These are phyloP conservation scores for Schizonepeta tenuifolia DNA, from an alignment of 257 asterid species.

Conservation along the genomic window DNA sequence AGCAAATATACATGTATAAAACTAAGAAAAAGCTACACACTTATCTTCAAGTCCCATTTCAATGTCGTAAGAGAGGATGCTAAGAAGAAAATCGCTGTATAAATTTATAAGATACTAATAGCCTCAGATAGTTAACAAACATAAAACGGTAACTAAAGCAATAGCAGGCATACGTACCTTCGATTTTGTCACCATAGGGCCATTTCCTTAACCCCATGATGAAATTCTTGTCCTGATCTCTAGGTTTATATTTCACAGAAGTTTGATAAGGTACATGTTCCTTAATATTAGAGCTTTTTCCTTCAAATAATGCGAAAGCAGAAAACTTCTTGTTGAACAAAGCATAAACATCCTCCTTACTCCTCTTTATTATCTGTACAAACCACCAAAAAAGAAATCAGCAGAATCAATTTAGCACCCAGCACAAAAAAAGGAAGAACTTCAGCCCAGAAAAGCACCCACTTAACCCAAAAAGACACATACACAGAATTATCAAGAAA, in stretches of 20 bases:
- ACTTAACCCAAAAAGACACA: not conserved
- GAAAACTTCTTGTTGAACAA: conserved; percentile 68
- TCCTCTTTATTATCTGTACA: conserved; percentile 59
- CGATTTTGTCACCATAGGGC: conserved; percentile 46
- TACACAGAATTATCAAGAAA: too few relatives aligned
- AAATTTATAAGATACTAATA: too few relatives aligned
- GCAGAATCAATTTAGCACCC: too few relatives aligned
- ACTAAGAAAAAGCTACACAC: too few relatives aligned
- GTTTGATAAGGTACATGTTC: conserved; percentile 60
- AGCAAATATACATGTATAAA: conserved; percentile 20
- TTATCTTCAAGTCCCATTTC: too few relatives aligned
- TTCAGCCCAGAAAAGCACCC: not conserved
- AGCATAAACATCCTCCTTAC: conserved; percentile 51
- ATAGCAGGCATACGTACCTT: conserved; percentile 41
- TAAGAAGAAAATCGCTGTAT: too few relatives aligned
- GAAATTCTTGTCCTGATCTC: conserved; percentile 55
- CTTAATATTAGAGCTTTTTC: conserved; percentile 41
- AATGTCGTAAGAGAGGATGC: too few relatives aligned
- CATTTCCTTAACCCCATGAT: conserved; percentile 54
- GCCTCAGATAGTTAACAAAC: too few relatives aligned
- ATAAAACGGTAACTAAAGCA: not conserved
- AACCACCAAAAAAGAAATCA: not conserved
- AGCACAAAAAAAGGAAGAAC: too few relatives aligned
- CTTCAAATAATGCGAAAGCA: conserved; percentile 66
- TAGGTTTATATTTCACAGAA: conserved; percentile 51